These are phyloP conservation scores for Datisca glomerata DNA, from an alignment of 306 rosid genomes.

Conservation along the genomic window DNA sequence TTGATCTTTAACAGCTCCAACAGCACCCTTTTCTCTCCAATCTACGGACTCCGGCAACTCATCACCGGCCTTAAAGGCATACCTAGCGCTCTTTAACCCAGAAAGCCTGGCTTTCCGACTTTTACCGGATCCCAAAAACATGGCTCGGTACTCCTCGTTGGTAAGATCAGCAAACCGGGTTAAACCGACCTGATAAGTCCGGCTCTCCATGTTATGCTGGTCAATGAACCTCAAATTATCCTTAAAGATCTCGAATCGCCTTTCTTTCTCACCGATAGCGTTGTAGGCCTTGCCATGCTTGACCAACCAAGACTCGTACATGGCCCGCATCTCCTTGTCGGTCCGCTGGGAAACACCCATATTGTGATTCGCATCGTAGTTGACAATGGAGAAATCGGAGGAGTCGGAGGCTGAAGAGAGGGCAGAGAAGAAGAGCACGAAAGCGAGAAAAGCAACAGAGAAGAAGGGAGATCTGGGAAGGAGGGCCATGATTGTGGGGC, in stretches of 20 bases:
- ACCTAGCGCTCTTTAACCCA: slow-evolving; percentile 29
- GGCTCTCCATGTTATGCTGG: slow-evolving; percentile 31
- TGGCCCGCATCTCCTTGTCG: slow-evolving; percentile 17
- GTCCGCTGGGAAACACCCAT: slow-evolving; percentile 8
- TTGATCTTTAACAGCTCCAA: slow-evolving; percentile 67
- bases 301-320: slow-evolving; percentile 65
- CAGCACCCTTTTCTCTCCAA: slow-evolving; percentile 81
- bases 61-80: slow-evolving; percentile 31
- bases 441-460: slow-evolving; percentile 2
- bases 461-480: background rate
- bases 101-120: slow-evolving; percentile 10
- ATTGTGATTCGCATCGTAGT: slow-evolving; percentile 37
- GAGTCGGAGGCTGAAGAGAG: slow-evolving; percentile 4
- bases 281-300: slow-evolving; percentile 56
- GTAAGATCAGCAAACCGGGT: slow-evolving; percentile 73
- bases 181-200: slow-evolving; percentile 39
- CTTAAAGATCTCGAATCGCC: slow-evolving; percentile 53
- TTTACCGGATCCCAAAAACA: slow-evolving; percentile 25
- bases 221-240: slow-evolving; percentile 50
- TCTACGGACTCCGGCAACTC: slow-evolving; percentile 49
- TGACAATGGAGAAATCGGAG: slow-evolving; percentile 50
- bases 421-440: slow-evolving; percentile 6
- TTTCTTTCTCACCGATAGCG: slow-evolving; percentile 55
- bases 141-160: slow-evolving; percentile 51
- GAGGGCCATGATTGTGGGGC: too few relatives aligned